Evolutionary conservation across 345 rosid genomes (phyloP).

Genomic region (Salix caprea): DNA sequence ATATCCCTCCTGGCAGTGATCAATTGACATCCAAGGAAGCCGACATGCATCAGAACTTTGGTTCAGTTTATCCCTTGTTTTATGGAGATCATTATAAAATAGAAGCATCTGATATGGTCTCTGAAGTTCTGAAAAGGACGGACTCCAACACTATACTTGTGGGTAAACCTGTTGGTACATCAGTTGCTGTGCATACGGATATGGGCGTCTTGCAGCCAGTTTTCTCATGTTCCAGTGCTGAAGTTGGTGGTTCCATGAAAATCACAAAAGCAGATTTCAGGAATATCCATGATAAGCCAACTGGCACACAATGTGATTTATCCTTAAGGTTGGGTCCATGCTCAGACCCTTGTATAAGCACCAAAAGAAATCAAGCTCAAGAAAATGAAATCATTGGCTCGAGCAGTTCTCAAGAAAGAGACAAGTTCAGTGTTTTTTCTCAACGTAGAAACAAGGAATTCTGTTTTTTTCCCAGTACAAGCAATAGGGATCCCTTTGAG

Average conservation of each 20-base stretch:
- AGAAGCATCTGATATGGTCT: conserved; percentile 32
- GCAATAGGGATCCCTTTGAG: conserved; percentile 30
- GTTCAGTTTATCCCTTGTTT: conserved; percentile 68
- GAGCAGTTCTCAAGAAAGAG: conserved; percentile 31
- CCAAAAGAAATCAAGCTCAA: conserved; percentile 36
- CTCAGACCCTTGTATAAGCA: conserved; percentile 39
- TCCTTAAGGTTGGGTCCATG: conserved; percentile 72
- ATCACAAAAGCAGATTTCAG: conserved; percentile 20
- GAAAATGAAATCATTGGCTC: conserved; percentile 35
- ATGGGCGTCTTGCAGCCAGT: conserved; percentile 28
- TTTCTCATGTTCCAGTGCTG: conserved; percentile 25
- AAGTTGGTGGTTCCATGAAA: conserved; percentile 26
- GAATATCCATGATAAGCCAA: conserved; percentile 27
- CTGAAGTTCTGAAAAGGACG: conserved; percentile 33
- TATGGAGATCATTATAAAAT: conserved; percentile 47
- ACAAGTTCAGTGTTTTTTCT: conserved; percentile 22
- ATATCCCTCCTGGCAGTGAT: conserved; percentile 21
- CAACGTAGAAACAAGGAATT: conserved; percentile 44
- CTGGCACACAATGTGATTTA: conserved; percentile 59
- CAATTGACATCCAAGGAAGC: conserved; percentile 36
- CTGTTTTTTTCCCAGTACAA: conserved; percentile 53
- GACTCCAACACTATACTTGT: conserved; percentile 38
- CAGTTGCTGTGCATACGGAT: conserved; percentile 34
- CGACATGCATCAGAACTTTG: conserved; percentile 31
- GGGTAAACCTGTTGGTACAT: conserved; percentile 66